Percentiles rank a stretch among this genome's conserved stretches.
Evolutionary conservation across 768 basidiomycete genomes (phyloP).

Genomic region (Sporobolomyces phaffii): DNA sequence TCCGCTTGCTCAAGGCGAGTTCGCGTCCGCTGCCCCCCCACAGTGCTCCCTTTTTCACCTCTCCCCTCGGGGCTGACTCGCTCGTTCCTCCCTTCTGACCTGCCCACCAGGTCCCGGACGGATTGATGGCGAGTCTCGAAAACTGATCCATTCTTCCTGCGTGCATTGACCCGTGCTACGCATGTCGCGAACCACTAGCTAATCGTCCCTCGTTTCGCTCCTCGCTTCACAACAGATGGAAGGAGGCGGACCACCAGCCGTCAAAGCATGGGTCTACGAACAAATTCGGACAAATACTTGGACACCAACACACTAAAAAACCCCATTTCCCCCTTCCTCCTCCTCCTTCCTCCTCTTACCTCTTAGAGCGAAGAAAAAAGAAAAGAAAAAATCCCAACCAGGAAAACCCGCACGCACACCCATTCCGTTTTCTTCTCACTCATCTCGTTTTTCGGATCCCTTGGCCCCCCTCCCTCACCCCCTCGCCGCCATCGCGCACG

Average conservation of each 20-base stretch:
- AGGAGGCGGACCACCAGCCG: constrained; percentile 18
- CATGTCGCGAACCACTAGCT: too few species aligned
- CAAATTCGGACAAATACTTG: constrained; percentile 5
- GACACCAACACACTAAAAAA: neutral
- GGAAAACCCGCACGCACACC: too few species aligned
- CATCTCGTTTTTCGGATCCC: too few species aligned
- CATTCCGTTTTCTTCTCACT: neutral
- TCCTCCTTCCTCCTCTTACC: too few species aligned
- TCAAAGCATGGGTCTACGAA: constrained; percentile 12
- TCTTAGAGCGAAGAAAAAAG: too few species aligned
- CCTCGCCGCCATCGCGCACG: too few species aligned
- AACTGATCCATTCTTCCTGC: neutral
- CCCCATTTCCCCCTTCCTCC: neutral
- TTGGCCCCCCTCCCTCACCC: too few species aligned
- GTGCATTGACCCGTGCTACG: too few species aligned
- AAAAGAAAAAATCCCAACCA: too few species aligned
- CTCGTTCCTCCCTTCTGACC: too few species aligned
- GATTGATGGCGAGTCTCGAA: constrained; percentile 6
- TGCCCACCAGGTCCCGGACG: constrained; percentile 22
- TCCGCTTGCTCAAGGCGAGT: constrained; percentile 24
- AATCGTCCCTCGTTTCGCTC: neutral
- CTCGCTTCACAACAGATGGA: constrained; percentile 2
- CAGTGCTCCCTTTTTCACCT: too few species aligned
- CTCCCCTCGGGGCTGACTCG: neutral
- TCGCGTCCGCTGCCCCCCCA: too few species aligned